Base-by-base conservation (phyloP, 805 yeast genomes). In the Myxozyma mucilagina region DNA sequence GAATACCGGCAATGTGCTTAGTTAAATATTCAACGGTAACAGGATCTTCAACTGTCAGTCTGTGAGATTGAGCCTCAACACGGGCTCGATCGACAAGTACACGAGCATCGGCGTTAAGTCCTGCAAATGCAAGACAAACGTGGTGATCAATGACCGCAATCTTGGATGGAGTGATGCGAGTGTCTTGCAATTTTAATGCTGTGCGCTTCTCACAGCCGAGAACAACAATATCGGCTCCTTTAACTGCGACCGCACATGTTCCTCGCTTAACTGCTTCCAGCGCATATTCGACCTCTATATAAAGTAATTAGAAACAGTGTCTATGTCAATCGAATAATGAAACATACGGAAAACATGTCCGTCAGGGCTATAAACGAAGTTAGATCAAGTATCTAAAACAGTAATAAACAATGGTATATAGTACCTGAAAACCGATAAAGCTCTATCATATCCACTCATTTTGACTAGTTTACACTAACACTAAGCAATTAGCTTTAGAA, bases 391-490 rank as follows among this genome's bases (percentile, higher is more conserved):
- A 24, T 7, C 34, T 48, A 29, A 48, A 38, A 20, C n/a, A 56
- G 16, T 32, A 20, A 8, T 24, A 38, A 38, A 24, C n/a, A 56
- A 41, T 47, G 51, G 50, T 14, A 24, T 20, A 43, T 84, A 92
- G 69, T 84, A 87, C 87, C 97, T 90, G 79, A 93, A 93, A 75
- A 93, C 96, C 65, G 97, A 92, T 71, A 93, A 83, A 59, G 99
- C 99, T 83, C 98, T 86, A 77, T 93, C 99, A 96, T 93, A 93
- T 65, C 99, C 98, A 82, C 97, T 90, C 99, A 93, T 93, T 49
- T 13, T 44, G 35, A n/a, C 16, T 24, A 20, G 20, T 50, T 20
- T 24, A 6, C 9, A 38, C 36, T 39, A 47, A 34, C 38, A 1
- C 14, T 11, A 39, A 11, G 24, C 4, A n/a, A 14, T n/a, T 14